Evolutionary conservation across 305 asterid species (phyloP).

Genomic region (Andrographis paniculata): DNA sequence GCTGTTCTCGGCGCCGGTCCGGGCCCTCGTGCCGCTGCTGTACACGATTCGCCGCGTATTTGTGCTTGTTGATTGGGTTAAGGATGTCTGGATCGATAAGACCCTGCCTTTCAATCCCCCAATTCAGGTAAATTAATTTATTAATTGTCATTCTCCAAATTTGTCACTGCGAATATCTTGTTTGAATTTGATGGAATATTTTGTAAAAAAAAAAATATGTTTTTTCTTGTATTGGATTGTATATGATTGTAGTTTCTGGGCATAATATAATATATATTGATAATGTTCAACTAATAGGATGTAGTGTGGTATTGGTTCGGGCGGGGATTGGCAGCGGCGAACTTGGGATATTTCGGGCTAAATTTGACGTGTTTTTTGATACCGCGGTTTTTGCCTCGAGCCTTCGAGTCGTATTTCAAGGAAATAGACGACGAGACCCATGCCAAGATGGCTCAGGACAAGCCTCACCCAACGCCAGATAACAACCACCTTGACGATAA

Average conservation of each 20-base stretch:
- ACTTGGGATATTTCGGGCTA: background rate
- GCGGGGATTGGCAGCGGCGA: conserved; percentile 1
- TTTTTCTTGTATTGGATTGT: too few species aligned
- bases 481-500: background rate
- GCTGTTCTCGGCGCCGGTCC: conserved; percentile 71
- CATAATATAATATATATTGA: background rate
- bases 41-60: conserved; percentile 69
- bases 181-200: too few species aligned
- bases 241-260: too few species aligned
- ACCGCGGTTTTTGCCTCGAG: conserved; percentile 5
- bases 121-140: conserved; percentile 47
- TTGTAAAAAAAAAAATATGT: too few species aligned
- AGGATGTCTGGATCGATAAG: conserved; percentile 72
- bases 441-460: conserved; percentile 3
- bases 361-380: conserved; percentile 7
- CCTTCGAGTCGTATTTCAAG: conserved; percentile 7
- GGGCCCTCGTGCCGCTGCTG: conserved; percentile 74
- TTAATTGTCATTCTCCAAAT: too few species aligned
- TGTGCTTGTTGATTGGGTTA: conserved; percentile 56
- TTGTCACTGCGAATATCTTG: too few species aligned
- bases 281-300: background rate
- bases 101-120: conserved; percentile 49
- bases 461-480: background rate
- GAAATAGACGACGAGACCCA: conserved; percentile 1
- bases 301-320: conserved; percentile 10